Evolutionary conservation across 2,329 filamentous ascomycete genomes (phyloP).

Genomic region (Monilinia fructicola): DNA sequence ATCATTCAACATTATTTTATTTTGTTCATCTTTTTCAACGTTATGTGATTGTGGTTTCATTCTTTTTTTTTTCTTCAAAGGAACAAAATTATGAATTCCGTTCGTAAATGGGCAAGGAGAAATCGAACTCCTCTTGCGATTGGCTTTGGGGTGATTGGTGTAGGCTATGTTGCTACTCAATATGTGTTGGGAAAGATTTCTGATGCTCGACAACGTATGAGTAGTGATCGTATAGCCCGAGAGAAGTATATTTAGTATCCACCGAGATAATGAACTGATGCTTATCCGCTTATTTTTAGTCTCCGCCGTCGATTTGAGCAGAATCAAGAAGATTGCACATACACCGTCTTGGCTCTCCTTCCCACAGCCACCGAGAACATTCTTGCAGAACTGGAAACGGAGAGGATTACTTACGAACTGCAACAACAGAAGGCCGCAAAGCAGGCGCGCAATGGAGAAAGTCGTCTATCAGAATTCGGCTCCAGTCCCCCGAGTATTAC

Average conservation of each 20-base stretch:
- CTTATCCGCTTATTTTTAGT: constrained; percentile 48
- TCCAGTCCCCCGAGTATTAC: constrained; percentile 59
- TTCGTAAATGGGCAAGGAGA: constrained; percentile 86
- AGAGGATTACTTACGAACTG: constrained; percentile 88
- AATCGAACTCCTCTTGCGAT: constrained; percentile 89
- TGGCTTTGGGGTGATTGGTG: constrained; percentile 81
- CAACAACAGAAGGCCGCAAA: constrained; percentile 87
- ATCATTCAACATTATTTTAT: constrained; percentile 8
- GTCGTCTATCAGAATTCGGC: constrained; percentile 46
- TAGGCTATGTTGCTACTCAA: constrained; percentile 87
- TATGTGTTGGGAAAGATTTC: constrained; percentile 90
- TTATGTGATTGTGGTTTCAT: constrained; percentile 28
- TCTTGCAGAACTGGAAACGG: constrained; percentile 82
- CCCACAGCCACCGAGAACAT: constrained; percentile 90
- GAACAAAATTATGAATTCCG: constrained; percentile 56
- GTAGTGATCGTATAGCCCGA: constrained; percentile 89
- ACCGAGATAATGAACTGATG: constrained; percentile 18
- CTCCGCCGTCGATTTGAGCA: constrained; percentile 95
- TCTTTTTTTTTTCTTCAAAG: constrained; percentile 11
- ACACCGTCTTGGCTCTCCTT: constrained; percentile 92
- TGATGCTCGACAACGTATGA: constrained; percentile 94
- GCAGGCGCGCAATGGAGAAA: constrained; percentile 57
- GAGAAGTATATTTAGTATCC: constrained; percentile 72
- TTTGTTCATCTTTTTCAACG: constrained; percentile 23
- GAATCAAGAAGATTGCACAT: constrained; percentile 98